Percentiles rank a stretch among this genome's conserved stretches.
phyloP scores from a whole-genome alignment of 345 rosid species.

The Combretum micranthum region DNA sequence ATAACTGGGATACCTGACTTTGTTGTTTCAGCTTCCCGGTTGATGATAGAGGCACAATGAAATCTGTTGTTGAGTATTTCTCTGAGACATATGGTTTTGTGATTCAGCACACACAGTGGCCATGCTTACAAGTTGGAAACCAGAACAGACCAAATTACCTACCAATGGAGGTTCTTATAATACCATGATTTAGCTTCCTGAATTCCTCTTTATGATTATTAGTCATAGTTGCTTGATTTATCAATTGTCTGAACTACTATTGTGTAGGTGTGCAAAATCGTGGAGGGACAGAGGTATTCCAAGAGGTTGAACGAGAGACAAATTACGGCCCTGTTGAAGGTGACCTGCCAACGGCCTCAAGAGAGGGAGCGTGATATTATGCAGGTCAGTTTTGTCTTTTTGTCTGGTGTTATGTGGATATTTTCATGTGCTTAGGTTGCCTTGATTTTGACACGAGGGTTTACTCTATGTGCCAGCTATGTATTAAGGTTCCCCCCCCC shows the following conservation, averaged over 20 bases:
- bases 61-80: conserved; percentile 46
- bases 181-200: background rate
- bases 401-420: background rate
- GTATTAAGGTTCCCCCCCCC: no score
- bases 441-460: no score
- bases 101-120: conserved; percentile 42
- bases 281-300: conserved; percentile 94
- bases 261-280: conserved; percentile 83
- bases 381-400: conserved; percentile 30
- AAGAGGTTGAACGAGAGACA: conserved; percentile 93
- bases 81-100: conserved; percentile 37
- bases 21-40: conserved; percentile 31
- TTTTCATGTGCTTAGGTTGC: no score
- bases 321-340: conserved; percentile 81
- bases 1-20: background rate
- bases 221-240: background rate
- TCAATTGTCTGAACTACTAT: background rate
- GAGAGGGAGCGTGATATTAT: conserved; percentile 82
- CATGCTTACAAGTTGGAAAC: conserved; percentile 49
- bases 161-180: conserved; percentile 38
- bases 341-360: conserved; percentile 85
- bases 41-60: conserved; percentile 37
- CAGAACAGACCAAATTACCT: conserved; percentile 42
- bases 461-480: no score
- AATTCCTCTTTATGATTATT: background rate